These are phyloP conservation scores for Fusarium anguioides DNA, from an alignment of 2,329 filamentous ascomycete genomes.

Conservation along the genomic window DNA sequence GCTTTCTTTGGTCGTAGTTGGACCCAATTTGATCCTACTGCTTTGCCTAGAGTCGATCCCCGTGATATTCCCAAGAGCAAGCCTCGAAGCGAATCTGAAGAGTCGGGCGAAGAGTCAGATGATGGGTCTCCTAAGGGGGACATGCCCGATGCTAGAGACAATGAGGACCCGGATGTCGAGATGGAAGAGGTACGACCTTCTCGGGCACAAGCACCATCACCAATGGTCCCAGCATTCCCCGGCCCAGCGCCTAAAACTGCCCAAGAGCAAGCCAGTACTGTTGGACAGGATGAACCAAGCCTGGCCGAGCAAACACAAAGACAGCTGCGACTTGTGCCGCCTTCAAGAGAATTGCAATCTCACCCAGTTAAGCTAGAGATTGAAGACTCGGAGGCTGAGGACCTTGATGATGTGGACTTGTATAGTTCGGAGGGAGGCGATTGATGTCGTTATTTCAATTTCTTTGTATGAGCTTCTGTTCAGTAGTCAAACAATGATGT, in stretches of 20 bases:
- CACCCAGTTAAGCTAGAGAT: background rate
- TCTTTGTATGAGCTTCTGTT: too few species aligned
- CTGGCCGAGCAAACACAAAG: background rate
- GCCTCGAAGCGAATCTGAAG: background rate
- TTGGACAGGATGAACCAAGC: background rate
- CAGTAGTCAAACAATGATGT: background rate
- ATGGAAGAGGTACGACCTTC: constrained; percentile 2
- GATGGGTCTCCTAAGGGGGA: background rate
- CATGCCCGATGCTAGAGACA: background rate
- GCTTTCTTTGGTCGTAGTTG: constrained; percentile 8
- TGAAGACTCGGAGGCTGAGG: constrained; percentile 1
- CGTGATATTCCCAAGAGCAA: constrained; percentile 35
- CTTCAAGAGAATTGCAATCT: background rate
- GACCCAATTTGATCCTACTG: constrained; percentile 18
- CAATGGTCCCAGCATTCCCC: background rate
- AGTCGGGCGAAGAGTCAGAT: background rate
- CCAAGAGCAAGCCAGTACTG: background rate
- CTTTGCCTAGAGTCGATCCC: constrained; percentile 34
- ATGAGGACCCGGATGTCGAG: constrained; percentile 2
- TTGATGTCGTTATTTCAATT: background rate
- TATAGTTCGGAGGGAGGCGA: background rate
- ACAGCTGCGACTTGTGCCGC: background rate
- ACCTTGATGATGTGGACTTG: constrained; percentile 4
- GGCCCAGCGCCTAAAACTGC: too few species aligned
- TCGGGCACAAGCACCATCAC: background rate